These are phyloP conservation scores for Chrysosporium queenslandicum DNA, from an alignment of 2,329 filamentous ascomycete genomes.

Conservation along the genomic window DNA sequence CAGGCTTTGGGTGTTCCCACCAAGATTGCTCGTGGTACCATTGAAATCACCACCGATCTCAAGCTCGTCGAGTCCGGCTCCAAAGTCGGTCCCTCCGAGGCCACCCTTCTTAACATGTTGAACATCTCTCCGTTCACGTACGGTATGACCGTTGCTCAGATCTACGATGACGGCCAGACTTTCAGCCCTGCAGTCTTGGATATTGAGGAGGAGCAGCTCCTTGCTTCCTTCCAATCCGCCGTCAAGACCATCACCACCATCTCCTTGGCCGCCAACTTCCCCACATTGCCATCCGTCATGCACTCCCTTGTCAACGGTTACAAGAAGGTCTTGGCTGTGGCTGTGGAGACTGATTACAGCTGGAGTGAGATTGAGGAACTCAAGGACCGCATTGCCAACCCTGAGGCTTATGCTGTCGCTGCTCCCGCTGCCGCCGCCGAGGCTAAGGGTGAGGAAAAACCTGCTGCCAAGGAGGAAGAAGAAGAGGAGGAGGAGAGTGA, in stretches of 20 bases:
- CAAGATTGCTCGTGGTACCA: slow-evolving; percentile 99
- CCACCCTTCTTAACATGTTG: slow-evolving; percentile 97
- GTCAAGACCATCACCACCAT: slow-evolving; percentile 80
- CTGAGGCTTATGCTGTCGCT: slow-evolving; percentile 82
- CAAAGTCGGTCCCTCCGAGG: slow-evolving; percentile 99
- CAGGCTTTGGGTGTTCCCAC: slow-evolving; percentile 99
- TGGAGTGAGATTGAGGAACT: slow-evolving; percentile 95
- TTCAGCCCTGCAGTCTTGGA: slow-evolving; percentile 82
- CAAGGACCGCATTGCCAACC: slow-evolving; percentile 99
- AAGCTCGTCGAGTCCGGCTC: slow-evolving; percentile 87
- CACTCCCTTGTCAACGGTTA: slow-evolving; percentile 96
- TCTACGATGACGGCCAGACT: slow-evolving; percentile 94
- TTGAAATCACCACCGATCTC: slow-evolving; percentile 96
- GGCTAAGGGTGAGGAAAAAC: slow-evolving; percentile 43
- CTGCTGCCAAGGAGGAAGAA: slow-evolving; percentile 46
- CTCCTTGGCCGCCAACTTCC: slow-evolving; percentile 89
- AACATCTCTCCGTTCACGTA: slow-evolving; percentile 99
- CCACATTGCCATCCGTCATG: slow-evolving; percentile 88
- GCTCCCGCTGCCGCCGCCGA: slow-evolving; percentile 51
- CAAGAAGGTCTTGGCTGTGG: slow-evolving; percentile 80
- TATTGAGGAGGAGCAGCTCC: slow-evolving; percentile 88
- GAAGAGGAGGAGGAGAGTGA: slow-evolving; percentile 57
- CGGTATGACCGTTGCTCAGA: slow-evolving; percentile 90
- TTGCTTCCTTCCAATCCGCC: slow-evolving; percentile 68
- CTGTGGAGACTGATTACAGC: slow-evolving; percentile 78